Conservation (phyloP, 1,284 basidiomycete species). For the Apiotrichum laibachii region DNA sequence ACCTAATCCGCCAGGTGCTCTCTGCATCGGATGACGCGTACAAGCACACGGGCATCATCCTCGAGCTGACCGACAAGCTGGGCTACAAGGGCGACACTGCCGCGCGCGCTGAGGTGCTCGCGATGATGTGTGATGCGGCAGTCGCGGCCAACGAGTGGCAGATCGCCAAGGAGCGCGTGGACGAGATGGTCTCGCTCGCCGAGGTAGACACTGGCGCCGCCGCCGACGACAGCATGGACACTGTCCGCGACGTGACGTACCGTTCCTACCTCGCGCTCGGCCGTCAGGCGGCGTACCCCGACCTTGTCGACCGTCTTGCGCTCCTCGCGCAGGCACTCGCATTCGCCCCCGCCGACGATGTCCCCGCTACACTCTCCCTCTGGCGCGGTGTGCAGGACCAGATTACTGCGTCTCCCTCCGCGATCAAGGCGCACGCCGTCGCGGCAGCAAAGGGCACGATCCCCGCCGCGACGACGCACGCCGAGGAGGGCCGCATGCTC, state of each 20-base stretch:
- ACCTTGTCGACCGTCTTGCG: slow-evolving; percentile 63
- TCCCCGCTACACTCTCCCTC: slow-evolving; percentile 66
- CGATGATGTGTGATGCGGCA: slow-evolving; percentile 83
- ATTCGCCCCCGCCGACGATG: slow-evolving; percentile 76
- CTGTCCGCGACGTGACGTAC: slow-evolving; percentile 57
- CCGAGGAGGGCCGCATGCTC: slow-evolving; percentile 36
- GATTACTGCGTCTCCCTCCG: slow-evolving; percentile 7
- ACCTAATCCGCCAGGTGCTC: slow-evolving; percentile 73
- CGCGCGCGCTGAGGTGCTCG: slow-evolving; percentile 74
- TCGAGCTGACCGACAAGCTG: slow-evolving; percentile 82
- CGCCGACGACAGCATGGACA: background rate
- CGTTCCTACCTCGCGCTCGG: slow-evolving; percentile 57
- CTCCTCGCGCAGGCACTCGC: slow-evolving; percentile 80
- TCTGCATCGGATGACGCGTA: slow-evolving; percentile 78
- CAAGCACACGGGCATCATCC: slow-evolving; percentile 80
- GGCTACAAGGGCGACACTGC: slow-evolving; percentile 68
- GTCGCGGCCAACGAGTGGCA: slow-evolving; percentile 73
- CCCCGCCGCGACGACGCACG: background rate
- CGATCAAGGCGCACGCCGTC: slow-evolving; percentile 1
- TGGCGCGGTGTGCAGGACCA: slow-evolving; percentile 60
- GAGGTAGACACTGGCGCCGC: slow-evolving; percentile 7
- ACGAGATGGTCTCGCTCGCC: slow-evolving; percentile 68
- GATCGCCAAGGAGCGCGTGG: slow-evolving; percentile 67
- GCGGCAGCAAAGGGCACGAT: background rate
- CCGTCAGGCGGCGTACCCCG: slow-evolving; percentile 68